Conservation (phyloP, 2,329 filamentous ascomycete species). For the Phaeosphaeriaceae sp. region DNA sequence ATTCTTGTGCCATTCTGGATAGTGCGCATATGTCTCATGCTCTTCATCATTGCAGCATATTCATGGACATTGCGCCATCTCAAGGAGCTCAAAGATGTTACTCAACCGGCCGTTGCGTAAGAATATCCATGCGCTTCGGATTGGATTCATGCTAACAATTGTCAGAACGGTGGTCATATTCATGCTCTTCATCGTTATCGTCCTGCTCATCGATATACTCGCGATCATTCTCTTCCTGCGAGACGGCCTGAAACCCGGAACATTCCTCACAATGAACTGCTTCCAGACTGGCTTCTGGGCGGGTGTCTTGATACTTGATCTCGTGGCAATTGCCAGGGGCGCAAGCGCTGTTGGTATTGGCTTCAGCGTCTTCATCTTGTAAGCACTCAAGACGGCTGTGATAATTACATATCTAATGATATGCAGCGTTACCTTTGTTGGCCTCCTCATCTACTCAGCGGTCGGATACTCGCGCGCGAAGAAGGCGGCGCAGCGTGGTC, state of each 20-base stretch:
- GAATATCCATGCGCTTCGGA: not conserved
- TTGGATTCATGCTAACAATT: slow-evolving; percentile 20
- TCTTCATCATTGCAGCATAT: slow-evolving; percentile 41
- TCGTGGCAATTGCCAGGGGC: slow-evolving; percentile 32
- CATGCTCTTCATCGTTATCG: slow-evolving; percentile 41
- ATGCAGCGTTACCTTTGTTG: slow-evolving; percentile 43
- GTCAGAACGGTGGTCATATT: slow-evolving; percentile 40
- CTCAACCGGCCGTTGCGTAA: slow-evolving; percentile 31
- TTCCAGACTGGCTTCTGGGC: slow-evolving; percentile 47
- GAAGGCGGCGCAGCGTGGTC: slow-evolving; percentile 40
- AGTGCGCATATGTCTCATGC: slow-evolving; percentile 40
- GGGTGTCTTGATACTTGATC: slow-evolving; percentile 39
- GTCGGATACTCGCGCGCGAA: slow-evolving; percentile 46
- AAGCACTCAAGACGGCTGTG: slow-evolving; percentile 16
- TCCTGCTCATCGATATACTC: slow-evolving; percentile 44
- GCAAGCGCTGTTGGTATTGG: slow-evolving; percentile 31
- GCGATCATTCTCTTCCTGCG: slow-evolving; percentile 45
- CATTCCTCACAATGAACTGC: slow-evolving; percentile 46
- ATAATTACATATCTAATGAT: slow-evolving; percentile 7
- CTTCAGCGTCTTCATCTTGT: slow-evolving; percentile 47
- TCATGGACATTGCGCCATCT: slow-evolving; percentile 29
- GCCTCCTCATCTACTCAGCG: slow-evolving; percentile 50
- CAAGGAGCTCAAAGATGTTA: slow-evolving; percentile 21
- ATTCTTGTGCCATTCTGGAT: slow-evolving; percentile 48
- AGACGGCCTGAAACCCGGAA: slow-evolving; percentile 38